A percentile compares a stretch with the other conserved stretches of the same genome.
Evolutionary conservation across 371 early-diverging fungal species (phyloP).

Genomic region (Chytridium lagenaria): DNA sequence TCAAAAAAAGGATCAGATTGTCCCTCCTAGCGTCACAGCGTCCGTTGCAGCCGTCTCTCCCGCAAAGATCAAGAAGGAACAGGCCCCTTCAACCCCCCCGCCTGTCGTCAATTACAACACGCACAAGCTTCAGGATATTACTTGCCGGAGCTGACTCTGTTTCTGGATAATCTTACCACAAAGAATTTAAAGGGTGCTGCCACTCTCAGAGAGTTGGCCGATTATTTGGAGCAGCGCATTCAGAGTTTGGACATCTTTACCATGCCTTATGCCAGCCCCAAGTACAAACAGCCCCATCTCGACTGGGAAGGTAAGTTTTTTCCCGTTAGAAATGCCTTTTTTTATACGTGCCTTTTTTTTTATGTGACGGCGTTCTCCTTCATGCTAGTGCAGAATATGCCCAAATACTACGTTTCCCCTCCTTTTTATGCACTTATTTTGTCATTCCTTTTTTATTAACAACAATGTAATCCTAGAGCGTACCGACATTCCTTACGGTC

Average conservation of each 20-base stretch:
- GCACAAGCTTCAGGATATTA: neutral
- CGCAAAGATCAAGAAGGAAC: neutral
- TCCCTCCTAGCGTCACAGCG: neutral
- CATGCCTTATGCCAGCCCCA: conserved; percentile 5
- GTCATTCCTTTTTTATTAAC: no score
- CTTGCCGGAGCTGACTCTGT: neutral
- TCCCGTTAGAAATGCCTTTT: no score
- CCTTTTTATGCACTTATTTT: no score
- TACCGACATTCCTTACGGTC: conserved; percentile 9
- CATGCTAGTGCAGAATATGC: no score
- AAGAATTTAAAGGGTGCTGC: neutral
- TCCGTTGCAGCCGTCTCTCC: neutral
- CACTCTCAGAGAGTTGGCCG: neutral
- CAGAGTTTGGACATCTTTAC: neutral
- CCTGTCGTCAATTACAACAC: conserved; percentile 8
- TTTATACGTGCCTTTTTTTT: no score
- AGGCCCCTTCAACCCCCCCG: no score
- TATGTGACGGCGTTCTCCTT: no score
- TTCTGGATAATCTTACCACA: neutral
- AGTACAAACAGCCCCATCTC: conserved; percentile 9
- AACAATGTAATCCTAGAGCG: no score
- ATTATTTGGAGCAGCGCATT: conserved; percentile 5
- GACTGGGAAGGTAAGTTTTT: conserved; percentile 13
- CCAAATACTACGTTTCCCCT: neutral
- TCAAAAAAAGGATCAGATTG: neutral